Percentiles rank a stretch among this genome's conserved stretches.
These are phyloP conservation scores for Stereum hirsutum DNA, from an alignment of 1,284 basidiomycete species.

Conservation along the genomic window DNA sequence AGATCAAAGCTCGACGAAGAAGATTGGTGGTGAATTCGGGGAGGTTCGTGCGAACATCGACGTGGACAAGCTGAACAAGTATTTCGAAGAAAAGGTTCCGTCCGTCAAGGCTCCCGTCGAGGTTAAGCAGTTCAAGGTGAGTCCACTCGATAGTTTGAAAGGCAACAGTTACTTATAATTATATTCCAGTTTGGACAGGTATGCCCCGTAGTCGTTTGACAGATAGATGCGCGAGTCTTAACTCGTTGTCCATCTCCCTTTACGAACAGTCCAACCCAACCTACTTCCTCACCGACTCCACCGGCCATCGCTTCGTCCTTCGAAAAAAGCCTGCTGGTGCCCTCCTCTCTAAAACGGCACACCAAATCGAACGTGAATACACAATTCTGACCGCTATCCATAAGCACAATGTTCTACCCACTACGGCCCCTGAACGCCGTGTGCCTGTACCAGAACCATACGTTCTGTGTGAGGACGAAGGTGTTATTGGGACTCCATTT, in stretches of 20 bases:
- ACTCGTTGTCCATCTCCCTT: conserved; percentile 1
- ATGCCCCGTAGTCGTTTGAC: conserved; percentile 7
- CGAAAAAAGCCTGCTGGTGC: conserved; percentile 91
- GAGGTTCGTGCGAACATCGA: conserved; percentile 68
- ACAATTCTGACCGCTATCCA: conserved; percentile 72
- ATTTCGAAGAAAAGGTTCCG: conserved; percentile 51
- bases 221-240: conserved; percentile 1
- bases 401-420: conserved; percentile 53
- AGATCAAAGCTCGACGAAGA: not conserved
- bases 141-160: conserved; percentile 18
- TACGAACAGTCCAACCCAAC: conserved; percentile 97
- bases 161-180: not conserved
- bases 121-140: conserved; percentile 88
- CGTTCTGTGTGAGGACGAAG: conserved; percentile 70
- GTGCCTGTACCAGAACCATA: conserved; percentile 87
- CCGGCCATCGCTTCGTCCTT: conserved; percentile 69
- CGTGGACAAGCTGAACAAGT: conserved; percentile 54
- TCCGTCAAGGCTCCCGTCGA: conserved; percentile 59
- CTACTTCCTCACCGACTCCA: conserved; percentile 76
- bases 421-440: conserved; percentile 36
- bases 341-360: conserved; percentile 82
- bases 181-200: conserved; percentile 70
- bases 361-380: conserved; percentile 92
- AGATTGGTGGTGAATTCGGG: conserved; percentile 61
- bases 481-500: conserved; percentile 83